A percentile compares a stretch with the other conserved stretches of the same genome.
These are phyloP conservation scores for Sambucus nigra DNA, from an alignment of 129 eudicot species.

Conservation along the genomic window DNA sequence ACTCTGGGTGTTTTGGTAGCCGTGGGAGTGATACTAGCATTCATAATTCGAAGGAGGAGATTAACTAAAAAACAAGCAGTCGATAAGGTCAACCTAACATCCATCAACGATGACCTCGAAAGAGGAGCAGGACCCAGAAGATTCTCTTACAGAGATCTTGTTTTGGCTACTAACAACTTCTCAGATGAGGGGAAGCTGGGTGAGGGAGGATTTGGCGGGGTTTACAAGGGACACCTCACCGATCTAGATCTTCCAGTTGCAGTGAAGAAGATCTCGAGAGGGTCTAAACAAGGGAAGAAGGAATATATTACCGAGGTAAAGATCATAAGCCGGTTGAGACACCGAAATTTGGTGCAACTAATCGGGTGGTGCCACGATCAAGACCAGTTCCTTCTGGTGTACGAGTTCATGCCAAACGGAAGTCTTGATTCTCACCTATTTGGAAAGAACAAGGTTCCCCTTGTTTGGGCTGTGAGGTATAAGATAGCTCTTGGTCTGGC, in stretches of 20 bases:
- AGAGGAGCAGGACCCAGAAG: conserved; percentile 31
- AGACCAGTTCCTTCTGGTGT: conserved; percentile 46
- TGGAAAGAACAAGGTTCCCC: conserved; percentile 5
- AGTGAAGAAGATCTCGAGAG: conserved; percentile 37
- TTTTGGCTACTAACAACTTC: conserved; percentile 30
- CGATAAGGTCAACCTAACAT: not conserved
- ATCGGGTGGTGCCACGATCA: conserved; percentile 50
- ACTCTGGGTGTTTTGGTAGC: conserved; percentile 12
- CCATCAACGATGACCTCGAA: conserved; percentile 19
- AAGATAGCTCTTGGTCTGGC: conserved; percentile 40
- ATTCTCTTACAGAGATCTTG: conserved; percentile 27
- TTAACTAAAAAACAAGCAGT: conserved; percentile 12
- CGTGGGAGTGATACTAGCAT: conserved; percentile 20
- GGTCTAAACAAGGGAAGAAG: conserved; percentile 45
- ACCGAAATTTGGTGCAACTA: conserved; percentile 42
- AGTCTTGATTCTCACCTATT: conserved; percentile 50
- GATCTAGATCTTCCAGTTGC: conserved; percentile 16
- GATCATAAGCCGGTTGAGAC: conserved; percentile 35
- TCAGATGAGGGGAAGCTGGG: conserved; percentile 43
- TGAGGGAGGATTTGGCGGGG: conserved; percentile 55
- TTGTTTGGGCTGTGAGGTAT: conserved; percentile 29
- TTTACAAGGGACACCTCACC: conserved; percentile 35
- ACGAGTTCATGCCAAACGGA: conserved; percentile 49
- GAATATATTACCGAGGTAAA: conserved; percentile 40
- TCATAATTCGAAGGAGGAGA: conserved; percentile 26